Evolutionary conservation across 768 basidiomycete genomes (phyloP), one percentile per base, ranked within the genome.

Genomic region (Auricularia sp.): DNA sequence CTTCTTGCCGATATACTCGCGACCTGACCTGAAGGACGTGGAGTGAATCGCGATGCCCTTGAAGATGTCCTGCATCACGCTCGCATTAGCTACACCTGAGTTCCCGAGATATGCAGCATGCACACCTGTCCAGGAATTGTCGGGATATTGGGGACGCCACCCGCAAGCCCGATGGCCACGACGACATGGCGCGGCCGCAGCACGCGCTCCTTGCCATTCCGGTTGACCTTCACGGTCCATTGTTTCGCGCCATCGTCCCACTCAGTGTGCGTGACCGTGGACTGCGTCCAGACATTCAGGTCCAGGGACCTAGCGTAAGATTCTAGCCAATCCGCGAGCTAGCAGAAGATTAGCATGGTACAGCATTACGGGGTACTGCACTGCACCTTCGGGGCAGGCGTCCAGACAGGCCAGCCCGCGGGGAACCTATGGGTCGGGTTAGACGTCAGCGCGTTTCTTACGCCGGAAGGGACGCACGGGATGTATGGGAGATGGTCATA

Each of bases 261-360:
- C 6, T 35, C 36, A 21, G 65, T 36, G 34, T 67, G 36, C 11
- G 51, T 65, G 34, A 71, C 47, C 2, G 66, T 66, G 10, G 72
- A 63, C 43, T 69, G 51, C 59, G 80, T 83, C 87, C 87, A 87
- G 4, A 85, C 79, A 67, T 86, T 83, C 62, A 88, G 74, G 66
- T 87, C 87, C 64, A 88, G 72, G 2, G 77, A 70, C 11, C 82
- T 77, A 1, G 84, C 85, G 69, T 87, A 88, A 64, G 73, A 77
- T 72, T 88, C 87, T 2, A 89, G 78, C 85, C 85, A 88, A 65
- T 84, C 82, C 0, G 86, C 87, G 14, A 88, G 72, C 80, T 86
- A 34, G 18, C 23, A 18, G 33, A 7, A 29, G 12, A 33, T 54
- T 21, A 47, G 4, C 39, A 14, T 14, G 7, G 39, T 14, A 1